phyloP scores from a whole-genome alignment of 176 grass and related monocot species.

The Chrysopogon serrulatus region DNA sequence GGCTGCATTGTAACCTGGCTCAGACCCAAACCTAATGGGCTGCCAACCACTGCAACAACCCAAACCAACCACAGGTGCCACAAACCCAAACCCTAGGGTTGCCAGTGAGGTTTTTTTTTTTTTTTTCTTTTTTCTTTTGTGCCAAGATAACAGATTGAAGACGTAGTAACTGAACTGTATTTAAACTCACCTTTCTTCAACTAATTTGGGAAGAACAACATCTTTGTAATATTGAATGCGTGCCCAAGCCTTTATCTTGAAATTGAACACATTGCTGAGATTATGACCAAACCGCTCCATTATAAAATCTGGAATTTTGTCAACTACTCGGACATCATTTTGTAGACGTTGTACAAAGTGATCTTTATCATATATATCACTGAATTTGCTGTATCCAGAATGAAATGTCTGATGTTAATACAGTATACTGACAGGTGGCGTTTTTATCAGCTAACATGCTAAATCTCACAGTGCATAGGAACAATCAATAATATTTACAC shows the following conservation, averaged over 20 bases:
- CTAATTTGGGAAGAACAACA: conserved; percentile 80
- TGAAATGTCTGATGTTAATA: conserved; percentile 11
- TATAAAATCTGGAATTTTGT: conserved; percentile 78
- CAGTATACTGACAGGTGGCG: neutral
- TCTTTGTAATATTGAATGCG: conserved; percentile 78
- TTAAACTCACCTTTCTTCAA: conserved; percentile 85
- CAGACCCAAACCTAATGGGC: neutral
- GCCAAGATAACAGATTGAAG: neutral
- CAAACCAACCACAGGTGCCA: neutral
- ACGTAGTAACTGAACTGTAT: conserved; percentile 31
- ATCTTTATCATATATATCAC: conserved; percentile 92
- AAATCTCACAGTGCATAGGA: neutral
- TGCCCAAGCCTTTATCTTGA: conserved; percentile 98
- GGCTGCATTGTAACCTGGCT: neutral
- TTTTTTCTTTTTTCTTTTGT: neutral
- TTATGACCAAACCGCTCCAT: conserved; percentile 96
- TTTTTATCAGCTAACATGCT: neutral
- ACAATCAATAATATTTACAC: neutral
- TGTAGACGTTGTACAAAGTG: conserved; percentile 72
- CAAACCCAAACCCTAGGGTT: neutral
- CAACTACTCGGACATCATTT: conserved; percentile 89
- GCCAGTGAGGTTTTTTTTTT: neutral
- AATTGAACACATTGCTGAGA: conserved; percentile 89
- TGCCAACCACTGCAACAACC: neutral
- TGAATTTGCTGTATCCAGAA: conserved; percentile 85